Evolutionary conservation across 2,329 filamentous ascomycete species (phyloP), one percentile per base, ranked within the genome.

Genomic region (Cercospora berteroae): DNA sequence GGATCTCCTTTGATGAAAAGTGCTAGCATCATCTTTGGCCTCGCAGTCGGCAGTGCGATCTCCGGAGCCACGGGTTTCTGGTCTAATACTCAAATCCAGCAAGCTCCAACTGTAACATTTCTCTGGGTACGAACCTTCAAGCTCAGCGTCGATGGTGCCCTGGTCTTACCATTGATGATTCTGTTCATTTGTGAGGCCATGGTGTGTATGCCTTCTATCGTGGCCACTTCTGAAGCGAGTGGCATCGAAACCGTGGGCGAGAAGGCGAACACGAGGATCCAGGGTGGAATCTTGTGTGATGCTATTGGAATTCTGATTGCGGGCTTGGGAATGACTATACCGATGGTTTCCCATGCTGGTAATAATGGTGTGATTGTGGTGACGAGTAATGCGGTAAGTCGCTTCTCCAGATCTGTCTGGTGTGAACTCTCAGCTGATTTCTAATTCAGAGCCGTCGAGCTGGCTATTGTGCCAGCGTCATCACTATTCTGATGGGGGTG

Each of bases 301-400:
- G 68, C 68, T 9, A 60, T 61, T 16, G 68, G 70, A 6, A 71
- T 65, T 55, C 20, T 71, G 12, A 55, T 71, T 31, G 67, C 68
- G 20, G 66, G 61, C 1, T 50, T 70, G 13, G 66, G 68, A 7
- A 70, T 70, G 52, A 66, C 64, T 6, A 69, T 71, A 12, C 70
- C 68, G 7, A 71, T 71, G 68, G 70, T 71, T 9, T 58, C 33
- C 18, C 68, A 71, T 42, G 70, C 70, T 29, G 70, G 70, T 1
- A 71, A 71, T 44, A 71, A 71, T 55, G 68, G 70, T 1, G 68
- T 71, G 16, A 69, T 71, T 57, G 60, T 71, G 13, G 70, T 71
- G 9, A 71, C 68, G 8, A 71, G 68, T 59, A 70, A 70, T 65
- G 70, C 70, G 31, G 70, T 71, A 63, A 63, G 70, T 67, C 7